Conservation (phyloP, 2,329 filamentous ascomycete genomes). For the Calonectria naviculata region DNA sequence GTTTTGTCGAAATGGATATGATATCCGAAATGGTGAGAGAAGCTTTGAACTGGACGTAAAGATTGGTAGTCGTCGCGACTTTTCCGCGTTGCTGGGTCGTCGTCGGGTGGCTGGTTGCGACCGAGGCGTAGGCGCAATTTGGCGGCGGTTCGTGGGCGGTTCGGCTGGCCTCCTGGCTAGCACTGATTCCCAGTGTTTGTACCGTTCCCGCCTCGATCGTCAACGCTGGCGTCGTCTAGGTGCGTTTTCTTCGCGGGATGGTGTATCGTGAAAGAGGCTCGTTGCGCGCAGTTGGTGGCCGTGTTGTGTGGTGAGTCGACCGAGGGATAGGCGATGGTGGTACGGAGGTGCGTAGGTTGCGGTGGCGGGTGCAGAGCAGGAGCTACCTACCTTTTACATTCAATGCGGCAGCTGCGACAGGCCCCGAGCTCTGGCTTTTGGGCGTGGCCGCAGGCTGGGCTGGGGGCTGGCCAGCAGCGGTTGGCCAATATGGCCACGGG, state of each 20-base stretch:
- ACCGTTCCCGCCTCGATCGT: constrained; percentile 8
- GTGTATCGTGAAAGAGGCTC: not conserved
- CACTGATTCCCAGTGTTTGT: not conserved
- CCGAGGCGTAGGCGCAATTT: constrained; percentile 21
- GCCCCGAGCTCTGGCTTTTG: constrained; percentile 13
- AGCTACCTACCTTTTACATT: constrained; percentile 25
- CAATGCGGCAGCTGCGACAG: constrained; percentile 15
- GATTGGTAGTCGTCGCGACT: not conserved
- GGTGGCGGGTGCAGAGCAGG: constrained; percentile 18
- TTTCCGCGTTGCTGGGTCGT: constrained; percentile 20
- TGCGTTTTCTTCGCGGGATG: not conserved
- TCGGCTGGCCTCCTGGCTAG: constrained; percentile 4
- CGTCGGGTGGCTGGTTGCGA: constrained; percentile 22
- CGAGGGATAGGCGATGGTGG: not conserved
- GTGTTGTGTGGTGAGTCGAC: not conserved
- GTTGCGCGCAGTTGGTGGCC: constrained; percentile 2
- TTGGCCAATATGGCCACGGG: constrained; percentile 25
- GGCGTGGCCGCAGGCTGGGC: constrained; percentile 2
- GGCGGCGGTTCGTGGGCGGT: not conserved
- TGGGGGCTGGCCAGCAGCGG: constrained; percentile 19
- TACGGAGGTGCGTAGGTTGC: constrained; percentile 16
- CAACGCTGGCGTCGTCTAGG: not conserved
- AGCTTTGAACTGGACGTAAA: not conserved
- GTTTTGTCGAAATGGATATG: not conserved
- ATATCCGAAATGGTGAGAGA: constrained; percentile 12